Conservation (phyloP, 768 basidiomycete genomes). For the Podaxis carcinomalis region DNA sequence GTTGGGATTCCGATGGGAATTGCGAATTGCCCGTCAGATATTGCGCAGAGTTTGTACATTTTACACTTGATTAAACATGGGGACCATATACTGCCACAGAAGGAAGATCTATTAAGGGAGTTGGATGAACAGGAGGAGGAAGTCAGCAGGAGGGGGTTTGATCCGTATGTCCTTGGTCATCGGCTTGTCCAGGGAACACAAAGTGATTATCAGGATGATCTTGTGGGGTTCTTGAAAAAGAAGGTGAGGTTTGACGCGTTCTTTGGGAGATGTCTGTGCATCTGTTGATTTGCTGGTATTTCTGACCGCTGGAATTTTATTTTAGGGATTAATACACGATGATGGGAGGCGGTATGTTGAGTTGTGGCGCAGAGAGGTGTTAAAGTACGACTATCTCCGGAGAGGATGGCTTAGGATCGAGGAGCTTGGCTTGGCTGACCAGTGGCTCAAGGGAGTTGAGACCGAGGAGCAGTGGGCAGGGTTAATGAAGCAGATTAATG, state of each 20-base stretch:
- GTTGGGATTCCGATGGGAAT: constrained; percentile 47
- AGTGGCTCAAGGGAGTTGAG: constrained; percentile 46
- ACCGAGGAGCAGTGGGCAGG: constrained; percentile 50
- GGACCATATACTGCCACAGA: constrained; percentile 35
- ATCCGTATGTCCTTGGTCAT: constrained; percentile 50
- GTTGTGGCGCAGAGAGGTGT: constrained; percentile 38
- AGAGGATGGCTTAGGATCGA: constrained; percentile 45
- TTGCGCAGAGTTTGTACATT: constrained; percentile 46
- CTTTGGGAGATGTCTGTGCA: neutral
- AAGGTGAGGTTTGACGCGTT: constrained; percentile 20
- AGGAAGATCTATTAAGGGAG: constrained; percentile 33
- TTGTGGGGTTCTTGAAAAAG: constrained; percentile 29
- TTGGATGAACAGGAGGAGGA: constrained; percentile 37
- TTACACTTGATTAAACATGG: constrained; percentile 24
- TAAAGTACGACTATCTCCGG: constrained; percentile 29
- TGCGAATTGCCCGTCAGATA: constrained; percentile 43
- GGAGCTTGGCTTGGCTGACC: constrained; percentile 28
- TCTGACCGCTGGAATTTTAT: neutral
- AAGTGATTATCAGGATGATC: constrained; percentile 38
- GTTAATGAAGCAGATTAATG: constrained; percentile 41
- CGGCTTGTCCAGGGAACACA: constrained; percentile 28
- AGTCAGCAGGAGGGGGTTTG: constrained; percentile 35
- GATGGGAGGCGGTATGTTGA: constrained; percentile 45
- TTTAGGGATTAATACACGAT: constrained; percentile 34
- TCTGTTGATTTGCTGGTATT: neutral